phyloP scores from a whole-genome alignment of 768 basidiomycete species.

The Kwoniella bestiolae region DNA sequence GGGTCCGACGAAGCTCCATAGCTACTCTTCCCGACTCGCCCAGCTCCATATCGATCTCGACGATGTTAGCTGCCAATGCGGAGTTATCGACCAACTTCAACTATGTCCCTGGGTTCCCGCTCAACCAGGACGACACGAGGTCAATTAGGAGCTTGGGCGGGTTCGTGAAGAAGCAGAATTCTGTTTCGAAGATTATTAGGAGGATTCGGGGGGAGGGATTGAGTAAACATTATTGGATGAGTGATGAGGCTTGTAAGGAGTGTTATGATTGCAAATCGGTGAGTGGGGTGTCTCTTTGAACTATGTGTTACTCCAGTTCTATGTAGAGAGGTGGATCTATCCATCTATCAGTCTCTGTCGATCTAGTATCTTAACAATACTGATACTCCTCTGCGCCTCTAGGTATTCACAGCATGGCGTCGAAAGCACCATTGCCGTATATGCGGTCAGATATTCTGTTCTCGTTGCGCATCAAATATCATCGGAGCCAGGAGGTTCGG shows the following conservation, averaged over 20 bases:
- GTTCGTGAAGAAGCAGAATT: conserved; percentile 69
- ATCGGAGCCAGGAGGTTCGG: conserved; percentile 93
- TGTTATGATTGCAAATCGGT: conserved; percentile 94
- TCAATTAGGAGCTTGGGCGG: conserved; percentile 63
- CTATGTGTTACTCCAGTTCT: neutral
- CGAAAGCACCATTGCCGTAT: conserved; percentile 97
- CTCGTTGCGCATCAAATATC: conserved; percentile 93
- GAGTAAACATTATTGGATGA: conserved; percentile 96
- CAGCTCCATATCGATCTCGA: conserved; percentile 46
- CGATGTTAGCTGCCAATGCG: conserved; percentile 49
- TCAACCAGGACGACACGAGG: conserved; percentile 79
- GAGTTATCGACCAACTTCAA: conserved; percentile 47
- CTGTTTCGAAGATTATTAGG: conserved; percentile 89
- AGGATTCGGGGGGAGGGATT: conserved; percentile 86
- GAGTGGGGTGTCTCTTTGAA: conserved; percentile 8
- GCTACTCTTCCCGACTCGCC: conserved; percentile 52
- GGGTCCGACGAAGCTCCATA: conserved; percentile 43
- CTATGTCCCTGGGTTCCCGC: conserved; percentile 85
- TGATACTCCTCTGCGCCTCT: no score
- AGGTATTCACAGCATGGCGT: conserved; percentile 82
- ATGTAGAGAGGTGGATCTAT: no score
- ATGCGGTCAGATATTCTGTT: conserved; percentile 99
- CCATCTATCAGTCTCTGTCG: no score
- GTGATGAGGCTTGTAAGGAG: conserved; percentile 91
- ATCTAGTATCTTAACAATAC: no score